A percentile compares a stretch with the other conserved stretches of the same genome.
These are phyloP conservation scores for Phytophthora idaei DNA, from an alignment of 352 stramenopile species.

Conservation along the genomic window DNA sequence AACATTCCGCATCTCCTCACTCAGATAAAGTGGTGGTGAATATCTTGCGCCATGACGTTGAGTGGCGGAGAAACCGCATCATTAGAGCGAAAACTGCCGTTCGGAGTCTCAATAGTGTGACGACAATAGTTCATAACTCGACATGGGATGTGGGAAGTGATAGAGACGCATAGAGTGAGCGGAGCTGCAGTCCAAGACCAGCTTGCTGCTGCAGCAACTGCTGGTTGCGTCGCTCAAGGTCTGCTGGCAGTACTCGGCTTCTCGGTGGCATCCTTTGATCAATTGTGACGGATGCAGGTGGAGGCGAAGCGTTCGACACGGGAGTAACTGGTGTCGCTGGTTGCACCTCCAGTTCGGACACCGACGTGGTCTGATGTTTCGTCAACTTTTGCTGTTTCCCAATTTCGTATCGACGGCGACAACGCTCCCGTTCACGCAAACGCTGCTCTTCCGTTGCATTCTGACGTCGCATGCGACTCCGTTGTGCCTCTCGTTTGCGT, in stretches of 20 bases:
- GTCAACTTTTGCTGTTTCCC: conserved; percentile 52
- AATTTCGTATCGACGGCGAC: conserved; percentile 63
- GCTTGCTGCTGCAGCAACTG: conserved; percentile 33
- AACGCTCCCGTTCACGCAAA: conserved; percentile 66
- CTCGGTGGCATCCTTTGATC: conserved; percentile 17
- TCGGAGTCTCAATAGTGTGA: too few relatives aligned
- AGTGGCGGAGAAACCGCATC: too few relatives aligned
- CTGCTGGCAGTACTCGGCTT: conserved; percentile 14
- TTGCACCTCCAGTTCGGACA: conserved; percentile 8
- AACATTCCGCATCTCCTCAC: background rate
- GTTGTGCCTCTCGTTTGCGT: conserved; percentile 59
- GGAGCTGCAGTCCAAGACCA: conserved; percentile 26
- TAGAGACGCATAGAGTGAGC: conserved; percentile 44
- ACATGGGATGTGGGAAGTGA: conserved; percentile 3
- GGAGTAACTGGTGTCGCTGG: conserved; percentile 3
- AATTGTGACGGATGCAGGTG: conserved; percentile 13
- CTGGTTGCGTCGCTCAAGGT: conserved; percentile 30
- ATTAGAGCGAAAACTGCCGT: too few relatives aligned
- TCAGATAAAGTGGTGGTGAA: too few relatives aligned
- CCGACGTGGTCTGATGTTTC: conserved; percentile 12
- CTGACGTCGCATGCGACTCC: conserved; percentile 57
- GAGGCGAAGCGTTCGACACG: conserved; percentile 6
- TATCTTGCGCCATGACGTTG: too few relatives aligned
- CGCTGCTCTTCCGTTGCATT: conserved; percentile 72
- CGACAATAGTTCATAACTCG: background rate